Percentiles rank a stretch among this genome's conserved stretches.
Conservation (phyloP, 257 asterid genomes). For the Petunia axillaris region DNA sequence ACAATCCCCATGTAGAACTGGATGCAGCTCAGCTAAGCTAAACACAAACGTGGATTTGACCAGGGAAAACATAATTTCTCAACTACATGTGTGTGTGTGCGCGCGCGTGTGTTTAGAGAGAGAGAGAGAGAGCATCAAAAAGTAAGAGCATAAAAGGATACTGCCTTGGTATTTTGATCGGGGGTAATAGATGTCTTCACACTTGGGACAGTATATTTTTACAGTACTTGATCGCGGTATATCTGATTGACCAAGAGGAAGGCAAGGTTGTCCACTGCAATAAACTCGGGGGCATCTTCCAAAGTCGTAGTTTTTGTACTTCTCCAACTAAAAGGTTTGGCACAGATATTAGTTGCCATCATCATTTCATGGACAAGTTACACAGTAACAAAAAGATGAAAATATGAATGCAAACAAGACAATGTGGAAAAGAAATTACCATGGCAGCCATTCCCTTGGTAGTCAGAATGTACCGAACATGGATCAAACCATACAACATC, state of each 20-base stretch:
- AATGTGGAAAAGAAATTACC: constrained; percentile 53
- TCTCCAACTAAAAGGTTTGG: constrained; percentile 66
- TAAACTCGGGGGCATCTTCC: constrained; percentile 98
- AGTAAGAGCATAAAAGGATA: constrained; percentile 59
- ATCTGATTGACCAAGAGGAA: constrained; percentile 96
- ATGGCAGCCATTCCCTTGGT: constrained; percentile 98
- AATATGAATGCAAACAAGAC: constrained; percentile 16
- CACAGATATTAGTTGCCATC: constrained; percentile 12
- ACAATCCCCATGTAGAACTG: too few relatives aligned
- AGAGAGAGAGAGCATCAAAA: not conserved
- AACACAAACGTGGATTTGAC: not conserved
- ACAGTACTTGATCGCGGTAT: constrained; percentile 89
- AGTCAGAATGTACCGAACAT: constrained; percentile 86
- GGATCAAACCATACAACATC: constrained; percentile 95
- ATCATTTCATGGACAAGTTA: not conserved
- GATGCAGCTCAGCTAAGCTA: not conserved
- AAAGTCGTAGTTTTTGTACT: constrained; percentile 91
- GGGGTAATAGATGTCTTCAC: constrained; percentile 94
- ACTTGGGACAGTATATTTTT: constrained; percentile 94
- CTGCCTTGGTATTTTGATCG: constrained; percentile 99
- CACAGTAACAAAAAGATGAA: not conserved
- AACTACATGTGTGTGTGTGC: constrained; percentile 40
- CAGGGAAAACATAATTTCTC: constrained; percentile 73
- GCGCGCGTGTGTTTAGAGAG: not conserved
- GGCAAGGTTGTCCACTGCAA: constrained; percentile 97